phyloP scores from a whole-genome alignment of 306 rosid genomes.

The Cicer chorassanicum region DNA sequence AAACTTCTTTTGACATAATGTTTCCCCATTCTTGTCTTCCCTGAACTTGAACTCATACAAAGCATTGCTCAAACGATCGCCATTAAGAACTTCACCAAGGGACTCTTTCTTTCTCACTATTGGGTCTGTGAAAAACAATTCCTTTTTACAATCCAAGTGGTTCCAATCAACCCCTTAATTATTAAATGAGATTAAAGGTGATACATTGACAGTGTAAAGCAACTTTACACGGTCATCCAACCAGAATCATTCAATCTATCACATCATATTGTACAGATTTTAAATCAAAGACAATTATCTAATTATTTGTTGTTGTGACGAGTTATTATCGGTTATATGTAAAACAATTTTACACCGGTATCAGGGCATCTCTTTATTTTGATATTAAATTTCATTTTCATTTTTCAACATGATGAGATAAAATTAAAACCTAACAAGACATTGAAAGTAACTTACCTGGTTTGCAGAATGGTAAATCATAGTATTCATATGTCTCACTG shows the following conservation, averaged over 20 bases:
- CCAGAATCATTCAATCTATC: too few species aligned
- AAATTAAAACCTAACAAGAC: conserved; percentile 27
- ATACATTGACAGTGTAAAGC: too few species aligned
- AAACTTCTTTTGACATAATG: conserved; percentile 64
- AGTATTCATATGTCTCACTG: conserved; percentile 83
- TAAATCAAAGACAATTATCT: too few species aligned
- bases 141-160: conserved; percentile 40
- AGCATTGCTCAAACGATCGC: conserved; percentile 75
- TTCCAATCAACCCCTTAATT: conserved; percentile 15
- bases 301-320: too few species aligned
- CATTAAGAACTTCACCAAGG: conserved; percentile 85
- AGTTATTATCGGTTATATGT: too few species aligned
- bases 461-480: conserved; percentile 79
- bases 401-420: conserved; percentile 31
- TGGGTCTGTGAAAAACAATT: conserved; percentile 63
- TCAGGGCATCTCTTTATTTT: too few species aligned
- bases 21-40: conserved; percentile 53
- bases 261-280: too few species aligned
- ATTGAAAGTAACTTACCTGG: conserved; percentile 73
- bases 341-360: too few species aligned
- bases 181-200: neutral
- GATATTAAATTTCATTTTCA: conserved; percentile 4
- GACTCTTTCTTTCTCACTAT: conserved; percentile 74
- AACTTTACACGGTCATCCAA: too few species aligned
- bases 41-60: conserved; percentile 67